phyloP scores from a whole-genome alignment of 345 rosid genomes.

The Populus nigra region DNA sequence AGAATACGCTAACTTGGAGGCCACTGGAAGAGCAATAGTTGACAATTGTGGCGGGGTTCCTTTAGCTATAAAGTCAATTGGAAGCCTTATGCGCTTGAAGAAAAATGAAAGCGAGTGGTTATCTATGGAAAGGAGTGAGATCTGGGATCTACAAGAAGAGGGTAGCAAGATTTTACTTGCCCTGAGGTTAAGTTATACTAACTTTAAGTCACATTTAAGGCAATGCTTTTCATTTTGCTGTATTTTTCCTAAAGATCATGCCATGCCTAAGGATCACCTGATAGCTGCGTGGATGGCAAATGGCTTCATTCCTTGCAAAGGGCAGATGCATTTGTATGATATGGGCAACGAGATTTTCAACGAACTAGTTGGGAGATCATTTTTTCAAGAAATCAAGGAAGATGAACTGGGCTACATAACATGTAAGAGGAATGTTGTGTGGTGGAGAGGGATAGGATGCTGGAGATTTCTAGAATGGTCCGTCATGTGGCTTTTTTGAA shows the following conservation, averaged over 20 bases:
- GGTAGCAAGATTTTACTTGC: neutral
- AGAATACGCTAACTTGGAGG: neutral
- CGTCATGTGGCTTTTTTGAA: neutral
- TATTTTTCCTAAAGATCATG: neutral
- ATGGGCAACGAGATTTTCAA: slow-evolving; percentile 16
- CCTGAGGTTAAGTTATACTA: slow-evolving; percentile 6
- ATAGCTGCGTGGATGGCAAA: slow-evolving; percentile 33
- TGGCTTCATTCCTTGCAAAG: slow-evolving; percentile 11
- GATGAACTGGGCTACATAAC: neutral
- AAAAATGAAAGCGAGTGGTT: slow-evolving; percentile 6
- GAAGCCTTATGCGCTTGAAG: slow-evolving; percentile 13
- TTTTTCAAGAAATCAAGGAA: slow-evolving; percentile 10
- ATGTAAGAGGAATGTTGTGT: slow-evolving; percentile 18
- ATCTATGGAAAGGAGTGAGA: slow-evolving; percentile 7
- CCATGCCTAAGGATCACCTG: neutral
- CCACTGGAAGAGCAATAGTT: slow-evolving; percentile 13
- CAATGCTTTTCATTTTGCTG: slow-evolving; percentile 14
- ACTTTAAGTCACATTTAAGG: slow-evolving; percentile 1
- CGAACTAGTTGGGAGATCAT: slow-evolving; percentile 11
- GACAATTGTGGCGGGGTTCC: slow-evolving; percentile 19
- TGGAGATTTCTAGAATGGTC: neutral
- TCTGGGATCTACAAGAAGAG: slow-evolving; percentile 13
- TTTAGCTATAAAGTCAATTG: slow-evolving; percentile 8
- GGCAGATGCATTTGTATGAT: slow-evolving; percentile 4
- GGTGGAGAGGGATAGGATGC: neutral